Base-by-base conservation (phyloP, 352 stramenopile species). In the Phytopythium mirpurense region DNA sequence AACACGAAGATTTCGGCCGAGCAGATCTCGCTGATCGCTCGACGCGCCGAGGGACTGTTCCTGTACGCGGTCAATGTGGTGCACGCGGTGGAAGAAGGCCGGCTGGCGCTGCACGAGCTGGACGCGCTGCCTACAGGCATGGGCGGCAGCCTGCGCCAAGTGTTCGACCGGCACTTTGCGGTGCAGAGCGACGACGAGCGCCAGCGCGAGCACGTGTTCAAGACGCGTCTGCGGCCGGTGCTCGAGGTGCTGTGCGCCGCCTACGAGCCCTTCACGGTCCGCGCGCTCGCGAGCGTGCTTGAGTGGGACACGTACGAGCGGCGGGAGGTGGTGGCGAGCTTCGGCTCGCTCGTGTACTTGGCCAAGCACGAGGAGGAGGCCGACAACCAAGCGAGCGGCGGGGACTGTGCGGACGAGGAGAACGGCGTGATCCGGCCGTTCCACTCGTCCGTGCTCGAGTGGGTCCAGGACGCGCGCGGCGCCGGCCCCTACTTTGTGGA, bases 11-110 rank as follows among this genome's bases (percentile, higher is more conserved):
- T 55, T 45, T 72, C 59, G 23, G 53, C 3, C n/a, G 74, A 70
- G 29, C 67, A 66, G 57, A 53, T 82, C 0, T 63, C 76, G 15
- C 34, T 84, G 40, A 86, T 88, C 34, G 67, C 77, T 12, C 70
- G 67, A 37, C 68, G 72, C 6, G 78, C 73, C 0, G 78, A 88
- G 56, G 80, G 80, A 3, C 56, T 89, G 23, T 90, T 90, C 34
- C 37, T 89, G 23, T 90, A 90, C 31, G 80, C 80, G 2, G 77
- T 85, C 49, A 88, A 90, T 54, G 83, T 90, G 40, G 80, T 90
- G 0, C 70, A 90, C 27, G 74, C 69, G 2, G 63, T 90, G 2
- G 66, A 62, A 29, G 75, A 88, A 24, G 71, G 69, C 4, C 72
- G 80, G 12, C 32, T 90, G 23, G 47, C 48, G 5, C 51, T 82